These are phyloP conservation scores for Crataegus laevigata DNA, from an alignment of 306 rosid species.

Conservation along the genomic window DNA sequence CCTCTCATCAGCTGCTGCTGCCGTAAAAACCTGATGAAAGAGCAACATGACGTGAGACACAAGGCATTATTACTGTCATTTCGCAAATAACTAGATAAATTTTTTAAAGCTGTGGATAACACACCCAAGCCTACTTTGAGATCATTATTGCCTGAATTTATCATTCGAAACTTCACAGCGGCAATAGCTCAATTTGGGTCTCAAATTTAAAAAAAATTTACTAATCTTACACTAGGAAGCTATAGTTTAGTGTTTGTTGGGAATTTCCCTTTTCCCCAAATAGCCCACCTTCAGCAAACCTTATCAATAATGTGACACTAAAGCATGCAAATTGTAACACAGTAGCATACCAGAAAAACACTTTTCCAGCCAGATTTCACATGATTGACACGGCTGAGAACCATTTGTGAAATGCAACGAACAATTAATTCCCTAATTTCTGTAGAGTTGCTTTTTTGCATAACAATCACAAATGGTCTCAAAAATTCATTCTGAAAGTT, in stretches of 20 bases:
- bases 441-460: conserved; percentile 82
- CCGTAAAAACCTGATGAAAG: conserved; percentile 77
- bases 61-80: not conserved
- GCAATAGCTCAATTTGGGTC: not conserved
- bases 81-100: not conserved
- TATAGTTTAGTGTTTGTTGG: too few relatives aligned
- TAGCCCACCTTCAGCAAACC: not conserved
- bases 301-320: not conserved
- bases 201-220: not conserved
- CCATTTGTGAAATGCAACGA: conserved; percentile 98
- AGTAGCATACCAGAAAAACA: conserved; percentile 75
- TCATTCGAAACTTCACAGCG: not conserved
- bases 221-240: not conserved
- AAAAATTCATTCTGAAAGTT: conserved; percentile 97
- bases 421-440: conserved; percentile 94
- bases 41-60: conserved; percentile 28
- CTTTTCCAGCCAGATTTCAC: conserved; percentile 99
- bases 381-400: conserved; percentile 90
- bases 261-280: not conserved
- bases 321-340: not conserved
- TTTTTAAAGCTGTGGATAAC: not conserved
- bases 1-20: conserved; percentile 93
- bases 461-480: conserved; percentile 93
- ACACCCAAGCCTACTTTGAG: not conserved
- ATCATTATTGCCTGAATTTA: not conserved